phyloP scores from a whole-genome alignment of 1,284 basidiomycete genomes.

The Ceratorhiza oryzae-sativae region DNA sequence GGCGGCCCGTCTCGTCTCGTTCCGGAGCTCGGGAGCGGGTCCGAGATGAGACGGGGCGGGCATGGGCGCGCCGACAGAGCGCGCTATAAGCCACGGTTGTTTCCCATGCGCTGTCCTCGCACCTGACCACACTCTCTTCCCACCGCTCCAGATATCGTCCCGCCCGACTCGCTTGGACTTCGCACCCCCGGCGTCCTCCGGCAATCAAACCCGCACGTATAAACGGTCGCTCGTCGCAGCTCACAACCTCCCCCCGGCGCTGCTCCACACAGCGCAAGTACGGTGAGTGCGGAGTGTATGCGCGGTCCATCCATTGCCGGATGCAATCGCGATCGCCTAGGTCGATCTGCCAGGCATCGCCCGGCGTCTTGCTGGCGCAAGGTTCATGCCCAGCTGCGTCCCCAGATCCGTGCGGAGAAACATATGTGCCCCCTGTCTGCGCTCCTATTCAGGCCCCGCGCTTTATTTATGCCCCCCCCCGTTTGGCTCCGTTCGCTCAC shows the following conservation, averaged over 20 bases:
- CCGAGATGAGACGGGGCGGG: constrained; percentile 1
- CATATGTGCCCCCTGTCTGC: neutral
- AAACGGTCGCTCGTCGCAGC: constrained; percentile 8
- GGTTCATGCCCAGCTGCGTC: neutral
- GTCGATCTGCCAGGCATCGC: neutral
- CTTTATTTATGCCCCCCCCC: neutral
- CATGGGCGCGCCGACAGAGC: neutral
- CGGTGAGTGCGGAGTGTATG: neutral
- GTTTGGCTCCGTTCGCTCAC: too few species aligned
- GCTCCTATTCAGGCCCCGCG: constrained; percentile 32
- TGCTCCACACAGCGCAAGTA: neutral
- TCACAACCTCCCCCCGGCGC: neutral
- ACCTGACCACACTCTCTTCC: neutral
- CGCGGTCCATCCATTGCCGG: neutral
- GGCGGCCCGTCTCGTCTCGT: constrained; percentile 10
- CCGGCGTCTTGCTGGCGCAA: neutral
- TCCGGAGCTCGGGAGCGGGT: constrained; percentile 8
- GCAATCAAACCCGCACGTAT: constrained; percentile 4
- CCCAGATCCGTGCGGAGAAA: constrained; percentile 9
- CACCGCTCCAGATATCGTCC: neutral
- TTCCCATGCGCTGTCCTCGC: neutral
- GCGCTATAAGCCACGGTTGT: neutral
- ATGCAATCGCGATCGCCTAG: constrained; percentile 7
- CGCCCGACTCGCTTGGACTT: neutral
- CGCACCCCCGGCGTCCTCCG: neutral